phyloP scores from a whole-genome alignment of 306 rosid genomes.

The Prunus mira region DNA sequence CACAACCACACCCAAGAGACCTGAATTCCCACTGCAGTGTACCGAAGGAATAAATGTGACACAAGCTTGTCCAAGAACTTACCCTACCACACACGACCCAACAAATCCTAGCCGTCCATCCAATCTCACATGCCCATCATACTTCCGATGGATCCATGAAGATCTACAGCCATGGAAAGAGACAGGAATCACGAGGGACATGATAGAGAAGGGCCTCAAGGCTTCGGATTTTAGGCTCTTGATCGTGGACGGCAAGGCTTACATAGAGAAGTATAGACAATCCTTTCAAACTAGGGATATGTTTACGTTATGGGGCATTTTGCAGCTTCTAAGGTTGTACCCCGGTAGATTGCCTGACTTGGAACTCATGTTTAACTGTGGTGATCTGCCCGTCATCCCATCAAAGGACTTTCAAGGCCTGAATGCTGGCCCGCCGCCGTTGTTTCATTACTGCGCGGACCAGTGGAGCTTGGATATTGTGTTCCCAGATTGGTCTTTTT shows the following conservation, averaged over 20 bases:
- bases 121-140: conserved; percentile 47
- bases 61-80: conserved; percentile 41
- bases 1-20: neutral
- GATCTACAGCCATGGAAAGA: conserved; percentile 69
- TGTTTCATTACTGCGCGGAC: conserved; percentile 68
- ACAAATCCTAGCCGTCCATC: conserved; percentile 23
- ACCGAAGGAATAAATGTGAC: conserved; percentile 20
- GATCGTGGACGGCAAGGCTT: conserved; percentile 55
- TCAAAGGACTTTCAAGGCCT: conserved; percentile 26
- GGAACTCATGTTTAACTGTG: conserved; percentile 74
- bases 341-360: conserved; percentile 70
- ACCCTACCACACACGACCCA: conserved; percentile 35
- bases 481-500: conserved; percentile 96
- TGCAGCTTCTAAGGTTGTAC: conserved; percentile 63
- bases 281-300: conserved; percentile 65
- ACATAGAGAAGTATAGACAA: conserved; percentile 47
- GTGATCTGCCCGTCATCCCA: conserved; percentile 59
- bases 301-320: conserved; percentile 76
- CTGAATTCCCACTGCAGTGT: conserved; percentile 44
- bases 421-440: conserved; percentile 45
- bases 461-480: conserved; percentile 59
- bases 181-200: conserved; percentile 56
- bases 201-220: conserved; percentile 52
- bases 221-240: conserved; percentile 62
- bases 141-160: conserved; percentile 81